Base-by-base conservation (phyloP, 768 basidiomycete species). In the Suillus clintonianus region DNA sequence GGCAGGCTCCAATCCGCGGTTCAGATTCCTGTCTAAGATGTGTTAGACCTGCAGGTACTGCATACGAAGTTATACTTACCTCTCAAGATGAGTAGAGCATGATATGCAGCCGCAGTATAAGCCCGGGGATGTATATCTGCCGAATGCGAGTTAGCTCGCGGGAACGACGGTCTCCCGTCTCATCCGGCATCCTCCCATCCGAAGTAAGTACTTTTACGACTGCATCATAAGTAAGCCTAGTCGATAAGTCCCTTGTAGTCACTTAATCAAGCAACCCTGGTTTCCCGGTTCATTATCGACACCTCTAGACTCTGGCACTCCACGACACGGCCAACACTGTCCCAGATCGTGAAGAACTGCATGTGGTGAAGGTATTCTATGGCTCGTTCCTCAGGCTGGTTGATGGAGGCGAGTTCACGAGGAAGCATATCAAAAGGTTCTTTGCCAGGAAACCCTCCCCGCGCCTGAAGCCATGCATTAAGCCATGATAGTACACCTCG, bases 91-190 rank as follows among this genome's bases (percentile, higher is more conserved):
- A 77, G 64, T 86, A 83, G 13, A 99, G 78, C 57, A 90, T 78
- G 50, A 84, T 80, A 71, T 98, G 95, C n/a, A n/a, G n/a, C n/a
- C n/a, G n/a, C n/a, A n/a, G n/a, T n/a, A n/a, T n/a, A n/a, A n/a
- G n/a, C n/a, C 2, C 95, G 0, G 95, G 97, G 30, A 97, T 81
- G 75, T 90, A 96, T 36, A 96, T 87, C 69, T 95, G 89, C 47
- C 95, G 87, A 59, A 97, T 90, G n/a, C 90, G 86, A 14, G 85
- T 77, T 53, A 97, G 83, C 65, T 96, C 93, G 24, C 80, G 79
- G 27, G 80, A 81, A 32, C 90, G 82, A 8, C 82, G 83, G 53
- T 88, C 84, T 47, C 76, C 86, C 83, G 11, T 60, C 22, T 5
- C 80, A 55, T 89, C 87, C 1, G 82, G 77, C 22, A 87, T 80